phyloP scores from a whole-genome alignment of 2,329 filamentous ascomycete species.

The Fusarium liriodendri region DNA sequence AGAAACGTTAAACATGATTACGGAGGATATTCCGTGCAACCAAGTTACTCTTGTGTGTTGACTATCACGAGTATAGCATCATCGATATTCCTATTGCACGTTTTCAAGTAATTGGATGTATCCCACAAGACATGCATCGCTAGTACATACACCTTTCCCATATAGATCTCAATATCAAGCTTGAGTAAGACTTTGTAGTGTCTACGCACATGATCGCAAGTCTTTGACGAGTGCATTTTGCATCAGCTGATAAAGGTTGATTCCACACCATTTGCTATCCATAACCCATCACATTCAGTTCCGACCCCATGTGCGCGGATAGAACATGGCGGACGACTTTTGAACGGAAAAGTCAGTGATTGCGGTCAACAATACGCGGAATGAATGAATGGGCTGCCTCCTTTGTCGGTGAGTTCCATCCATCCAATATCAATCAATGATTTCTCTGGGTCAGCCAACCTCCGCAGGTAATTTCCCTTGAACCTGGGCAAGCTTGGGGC shows the following conservation, averaged over 20 bases:
- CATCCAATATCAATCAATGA: neutral
- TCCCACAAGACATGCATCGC: neutral
- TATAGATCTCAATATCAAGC: neutral
- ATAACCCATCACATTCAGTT: neutral
- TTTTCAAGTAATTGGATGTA: neutral
- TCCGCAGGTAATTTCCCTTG: slow-evolving; percentile 30
- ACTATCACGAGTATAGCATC: neutral
- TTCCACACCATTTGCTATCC: neutral
- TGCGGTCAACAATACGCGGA: neutral
- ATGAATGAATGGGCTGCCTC: slow-evolving; percentile 1
- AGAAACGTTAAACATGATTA: neutral
- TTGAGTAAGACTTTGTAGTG: neutral
- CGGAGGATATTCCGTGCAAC: neutral
- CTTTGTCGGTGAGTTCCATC: neutral
- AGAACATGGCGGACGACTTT: neutral
- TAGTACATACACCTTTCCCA: neutral
- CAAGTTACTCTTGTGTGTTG: neutral
- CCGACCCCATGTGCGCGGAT: neutral
- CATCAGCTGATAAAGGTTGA: neutral
- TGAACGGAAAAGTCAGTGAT: neutral
- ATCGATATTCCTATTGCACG: neutral
- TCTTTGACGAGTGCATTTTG: neutral
- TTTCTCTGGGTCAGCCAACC: slow-evolving; percentile 11
- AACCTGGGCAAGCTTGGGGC: slow-evolving; percentile 2
- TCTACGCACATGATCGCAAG: neutral